Evolutionary conservation across 148 eudicot species (phyloP), one percentile per base, ranked within the genome.

Genomic region (Spergularia marina): DNA sequence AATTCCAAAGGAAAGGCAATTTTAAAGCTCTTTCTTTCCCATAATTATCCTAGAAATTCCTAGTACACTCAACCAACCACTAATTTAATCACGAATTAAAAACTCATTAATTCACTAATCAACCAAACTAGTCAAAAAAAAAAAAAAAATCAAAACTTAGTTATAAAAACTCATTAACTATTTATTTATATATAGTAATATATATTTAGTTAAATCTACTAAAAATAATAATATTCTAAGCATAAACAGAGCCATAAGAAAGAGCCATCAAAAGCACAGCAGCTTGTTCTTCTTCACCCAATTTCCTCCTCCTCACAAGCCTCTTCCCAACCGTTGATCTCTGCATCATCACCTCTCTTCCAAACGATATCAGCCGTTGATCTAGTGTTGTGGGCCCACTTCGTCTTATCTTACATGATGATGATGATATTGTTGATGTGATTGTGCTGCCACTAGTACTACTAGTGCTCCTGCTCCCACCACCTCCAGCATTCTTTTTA

Each of bases 231-330:
- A 44, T 54, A 8, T 7, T 4, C 12, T 20, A n/a, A 75, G 91
- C 91, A 84, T 82, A 89, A 67, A 91, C 86, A 65, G 97, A 85
- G 20, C 94, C 94, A 82, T 86, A 87, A 71, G 98, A 91, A 16
- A 93, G 80, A 25, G 94, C 91, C 96, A 93, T 89, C 78, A 93
- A 87, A 3, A 91, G 80, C 63, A 91, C 79, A 41, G 98, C 98
- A 30, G 98, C 98, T 83, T 89, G 94, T 65, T 93, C 98, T 56
- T 82, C 96, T 67, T 93, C 98, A 0, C 96, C 94, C 61, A 87
- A 23, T 76, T 85, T 90, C 75, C 88, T 85, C 72, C 90, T 68
- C 5, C 53, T 10, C 1, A 23, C 56, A 16, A 44, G 76, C 70
- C 81, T 74, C 65, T 77, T 85, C 13, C 86, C 90, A 57, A 82